Conservation (phyloP, 1,284 basidiomycete genomes). For the Laetiporus sulphureus region DNA sequence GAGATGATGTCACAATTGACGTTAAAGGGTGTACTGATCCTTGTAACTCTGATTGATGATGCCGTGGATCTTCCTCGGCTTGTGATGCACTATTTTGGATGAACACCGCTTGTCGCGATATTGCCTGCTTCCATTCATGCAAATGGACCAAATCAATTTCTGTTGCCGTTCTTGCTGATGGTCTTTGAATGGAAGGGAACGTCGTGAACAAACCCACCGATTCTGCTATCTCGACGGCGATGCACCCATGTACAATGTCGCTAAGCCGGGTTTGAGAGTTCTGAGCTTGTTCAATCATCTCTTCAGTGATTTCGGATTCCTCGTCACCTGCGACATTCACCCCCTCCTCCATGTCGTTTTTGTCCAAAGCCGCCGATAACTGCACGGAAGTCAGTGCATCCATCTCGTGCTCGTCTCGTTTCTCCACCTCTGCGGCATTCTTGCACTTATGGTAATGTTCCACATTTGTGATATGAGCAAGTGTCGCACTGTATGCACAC, state of each 20-base stretch:
- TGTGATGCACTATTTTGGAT: not conserved
- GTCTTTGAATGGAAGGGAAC: no score
- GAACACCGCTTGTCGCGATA: not conserved
- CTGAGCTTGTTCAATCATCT: not conserved
- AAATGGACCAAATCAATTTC: no score
- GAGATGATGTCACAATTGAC: not conserved
- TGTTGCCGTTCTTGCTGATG: no score
- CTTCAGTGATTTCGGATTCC: not conserved
- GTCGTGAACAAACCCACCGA: no score
- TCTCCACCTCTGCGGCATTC: not conserved
- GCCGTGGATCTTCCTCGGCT: not conserved
- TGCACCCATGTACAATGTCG: no score
- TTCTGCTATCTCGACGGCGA: no score
- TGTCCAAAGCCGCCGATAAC: no score
- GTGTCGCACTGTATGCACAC: not conserved
- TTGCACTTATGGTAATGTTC: slow-evolving; percentile 30
- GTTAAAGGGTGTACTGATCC: not conserved
- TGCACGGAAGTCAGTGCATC: no score
- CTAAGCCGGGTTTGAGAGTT: not conserved
- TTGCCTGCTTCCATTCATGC: not conserved
- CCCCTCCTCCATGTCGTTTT: not conserved
- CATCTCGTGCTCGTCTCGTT: not conserved
- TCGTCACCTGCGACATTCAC: not conserved
- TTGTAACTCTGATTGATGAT: not conserved
- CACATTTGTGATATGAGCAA: slow-evolving; percentile 20